Base-by-base conservation (phyloP, 352 stramenopile genomes). In the Aphanomyces euteiches region DNA sequence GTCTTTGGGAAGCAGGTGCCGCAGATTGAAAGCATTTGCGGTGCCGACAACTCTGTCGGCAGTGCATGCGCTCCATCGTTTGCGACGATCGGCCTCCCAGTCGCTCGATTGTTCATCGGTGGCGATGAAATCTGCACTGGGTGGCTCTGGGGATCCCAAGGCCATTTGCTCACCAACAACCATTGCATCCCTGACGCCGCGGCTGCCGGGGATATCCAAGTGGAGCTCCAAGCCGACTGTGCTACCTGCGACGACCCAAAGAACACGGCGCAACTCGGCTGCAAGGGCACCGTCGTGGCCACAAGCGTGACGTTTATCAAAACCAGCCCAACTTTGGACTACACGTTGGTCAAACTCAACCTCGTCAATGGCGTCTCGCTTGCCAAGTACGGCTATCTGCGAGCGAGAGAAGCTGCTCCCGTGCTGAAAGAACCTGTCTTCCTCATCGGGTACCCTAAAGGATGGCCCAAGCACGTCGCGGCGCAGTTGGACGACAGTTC, bases 81-180 rank as follows among this genome's bases (percentile, higher is more conserved):
- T 19, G 78, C 72, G 39, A 57, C 77, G 53, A 67, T 56, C 4
- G 77, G 76, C 7, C 43, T 12, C 17, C 10, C 43, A 12, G 43
- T 50, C 43, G 43, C 10, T 50, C 43, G 43, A 50, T n/a, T 50
- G 10, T n/a, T n/a, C 10, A n/a, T 12, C 43, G 17, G 10, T 50
- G 43, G 43, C 0, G 28, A 28, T 28, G 28, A 28, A 28, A 28
- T 88, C 45, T 91, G 84, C 69, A 88, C 84, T 1, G 82, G 73
- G 36, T 91, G 80, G 82, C 63, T 91, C 13, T 53, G 89, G 37
- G 84, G 84, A 38, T 83, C 78, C 8, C 63, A 80, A 41, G 78
- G 81, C 4, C 81, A 91, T 61, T 41, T 91, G 56, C 74, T 91
- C 57, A 91, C 84, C 10, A 91, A 91, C 69, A 75, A 88, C 61